Conservation (phyloP, 2,329 filamentous ascomycete genomes). For the Neopestalotiopsis sp. region DNA sequence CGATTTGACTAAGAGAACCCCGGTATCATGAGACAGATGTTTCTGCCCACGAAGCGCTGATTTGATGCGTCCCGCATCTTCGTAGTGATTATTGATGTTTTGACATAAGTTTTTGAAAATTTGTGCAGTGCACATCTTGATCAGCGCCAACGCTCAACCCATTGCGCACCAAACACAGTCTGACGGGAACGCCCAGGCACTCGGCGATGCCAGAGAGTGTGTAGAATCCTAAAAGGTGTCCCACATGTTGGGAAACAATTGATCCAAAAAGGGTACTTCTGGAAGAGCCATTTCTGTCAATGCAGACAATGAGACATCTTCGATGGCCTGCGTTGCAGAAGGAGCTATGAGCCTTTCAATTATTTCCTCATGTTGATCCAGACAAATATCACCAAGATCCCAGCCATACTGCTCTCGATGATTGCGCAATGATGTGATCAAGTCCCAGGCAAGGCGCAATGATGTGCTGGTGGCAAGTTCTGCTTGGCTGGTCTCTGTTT, state of each 20-base stretch:
- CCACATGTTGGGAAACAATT: conserved; percentile 23
- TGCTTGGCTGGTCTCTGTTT: conserved; percentile 43
- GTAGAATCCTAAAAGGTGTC: conserved; percentile 12
- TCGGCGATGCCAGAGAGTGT: too few relatives aligned
- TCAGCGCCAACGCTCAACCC: too few relatives aligned
- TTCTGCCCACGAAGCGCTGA: too few relatives aligned
- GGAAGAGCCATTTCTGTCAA: conserved; percentile 20
- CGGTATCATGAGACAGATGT: too few relatives aligned
- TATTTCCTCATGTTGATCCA: conserved; percentile 52
- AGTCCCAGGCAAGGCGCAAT: conserved; percentile 47
- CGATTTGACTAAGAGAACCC: too few relatives aligned
- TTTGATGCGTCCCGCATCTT: too few relatives aligned
- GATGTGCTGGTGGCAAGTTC: conserved; percentile 44
- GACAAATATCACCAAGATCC: conserved; percentile 57
- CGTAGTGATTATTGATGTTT: too few relatives aligned
- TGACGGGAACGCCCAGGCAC: too few relatives aligned
- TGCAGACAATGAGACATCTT: not conserved
- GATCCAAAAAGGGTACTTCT: conserved; percentile 21
- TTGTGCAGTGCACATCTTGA: too few relatives aligned
- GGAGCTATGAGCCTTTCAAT: conserved; percentile 48
- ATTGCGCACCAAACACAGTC: too few relatives aligned
- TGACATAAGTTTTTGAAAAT: too few relatives aligned
- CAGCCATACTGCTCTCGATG: conserved; percentile 48
- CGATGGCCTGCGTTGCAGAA: too few relatives aligned
- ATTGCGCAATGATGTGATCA: conserved; percentile 44